Percentiles rank a stretch among this genome's conserved stretches.
Conservation (phyloP, 176 grass and related monocot genomes). For the Aegilops speltoides region DNA sequence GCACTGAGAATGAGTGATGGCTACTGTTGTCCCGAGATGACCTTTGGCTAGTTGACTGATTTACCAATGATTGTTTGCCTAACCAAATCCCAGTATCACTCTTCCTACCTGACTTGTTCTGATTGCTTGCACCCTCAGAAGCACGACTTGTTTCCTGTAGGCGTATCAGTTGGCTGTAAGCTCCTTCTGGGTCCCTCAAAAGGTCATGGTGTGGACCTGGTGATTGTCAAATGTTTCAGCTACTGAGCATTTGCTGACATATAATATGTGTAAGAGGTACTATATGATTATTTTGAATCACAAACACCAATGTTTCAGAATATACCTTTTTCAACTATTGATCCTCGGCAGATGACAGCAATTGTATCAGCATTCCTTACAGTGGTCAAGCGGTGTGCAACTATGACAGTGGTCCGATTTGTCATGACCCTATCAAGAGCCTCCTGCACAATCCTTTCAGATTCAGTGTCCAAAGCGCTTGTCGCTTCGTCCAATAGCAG, state of each 20-base stretch:
- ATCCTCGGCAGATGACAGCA: conserved; percentile 64
- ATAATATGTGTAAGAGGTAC: not conserved
- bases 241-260: not conserved
- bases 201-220: conserved; percentile 67
- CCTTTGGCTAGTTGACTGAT: conserved; percentile 37
- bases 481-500: conserved; percentile 82
- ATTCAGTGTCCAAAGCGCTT: conserved; percentile 77
- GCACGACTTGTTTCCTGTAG: conserved; percentile 55
- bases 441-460: conserved; percentile 79
- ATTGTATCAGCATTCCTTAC: conserved; percentile 75
- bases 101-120: conserved; percentile 36
- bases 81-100: conserved; percentile 34
- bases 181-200: conserved; percentile 58
- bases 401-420: conserved; percentile 68
- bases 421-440: conserved; percentile 73
- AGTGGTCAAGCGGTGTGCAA: conserved; percentile 81
- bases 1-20: conserved; percentile 43
- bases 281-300: not conserved
- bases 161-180: conserved; percentile 68
- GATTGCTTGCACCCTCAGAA: conserved; percentile 27
- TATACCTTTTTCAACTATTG: conserved; percentile 77
- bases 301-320: not conserved
- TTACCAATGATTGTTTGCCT: conserved; percentile 37
- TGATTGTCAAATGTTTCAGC: conserved; percentile 19
- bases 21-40: conserved; percentile 46